Evolutionary conservation across 768 basidiomycete species (phyloP), one percentile per base, ranked within the genome.

Genomic region (Panaeolus cyanescens): DNA sequence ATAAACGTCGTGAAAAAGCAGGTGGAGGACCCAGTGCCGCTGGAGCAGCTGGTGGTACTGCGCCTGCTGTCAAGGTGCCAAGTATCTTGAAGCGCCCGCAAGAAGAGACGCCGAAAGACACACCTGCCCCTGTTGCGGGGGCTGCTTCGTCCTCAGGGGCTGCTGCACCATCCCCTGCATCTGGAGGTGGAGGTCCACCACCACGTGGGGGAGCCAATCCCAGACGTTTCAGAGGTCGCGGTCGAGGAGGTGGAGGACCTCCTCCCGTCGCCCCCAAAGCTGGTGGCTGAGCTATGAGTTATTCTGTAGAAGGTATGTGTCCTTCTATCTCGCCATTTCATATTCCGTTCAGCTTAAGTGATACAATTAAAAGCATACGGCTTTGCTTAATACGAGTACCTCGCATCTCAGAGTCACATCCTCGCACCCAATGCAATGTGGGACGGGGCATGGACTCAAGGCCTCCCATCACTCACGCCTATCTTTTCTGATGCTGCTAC

Each of bases 21-120:
- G 71, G 59, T 56, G 70, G 65, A n/a, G 67, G 67, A 25, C 54
- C 42, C 13, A 55, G 58, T 13, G 20, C 45, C 19, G 36, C 54
- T 33, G 25, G 22, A 5, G 55, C 56, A 13, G 28, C 60, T 10
- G 53, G 62, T 32, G 25, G 25, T 22, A 40, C 42, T 36, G 36
- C 59, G 15, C 59, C 56, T 53, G n/a, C 45, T n/a, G 33, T 56
- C n/a, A 65, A 58, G 25, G 19, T 61, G 12, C 60, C 60, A 2
- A 61, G 60, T 34, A 61, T 61, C 34, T 54, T 61, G 32, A 55
- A 61, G 39, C 60, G 60, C n/a, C 55, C 40, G n/a, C 42, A 61
- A 53, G 17, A 20, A 22, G 33, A 17, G 37, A 19, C 32, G 25
- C 22, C 31, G 28, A 56, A 39, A 32, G 25, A 13, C 12, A 3